phyloP scores from a whole-genome alignment of 1,139 yeast species.

The Nakaseomyces delphensis region DNA sequence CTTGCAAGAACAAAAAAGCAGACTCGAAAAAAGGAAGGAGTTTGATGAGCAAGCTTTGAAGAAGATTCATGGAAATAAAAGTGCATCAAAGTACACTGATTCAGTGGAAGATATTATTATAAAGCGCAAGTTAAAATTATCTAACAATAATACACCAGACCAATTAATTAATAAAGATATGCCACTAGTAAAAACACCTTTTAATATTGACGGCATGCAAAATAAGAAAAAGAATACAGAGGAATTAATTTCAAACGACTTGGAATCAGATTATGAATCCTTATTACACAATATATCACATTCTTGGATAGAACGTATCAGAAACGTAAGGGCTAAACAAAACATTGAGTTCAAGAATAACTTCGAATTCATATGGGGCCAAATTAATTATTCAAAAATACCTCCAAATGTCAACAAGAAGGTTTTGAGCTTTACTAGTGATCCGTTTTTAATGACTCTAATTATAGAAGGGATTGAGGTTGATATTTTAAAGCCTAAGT shows the following conservation, averaged over 20 bases:
- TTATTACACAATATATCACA: constrained; percentile 46
- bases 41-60: constrained; percentile 38
- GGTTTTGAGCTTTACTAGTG: constrained; percentile 48
- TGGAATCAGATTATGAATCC: constrained; percentile 15
- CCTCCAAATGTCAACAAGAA: constrained; percentile 43
- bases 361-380: constrained; percentile 45
- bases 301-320: constrained; percentile 66
- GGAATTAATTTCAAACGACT: constrained; percentile 11
- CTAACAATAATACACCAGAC: constrained; percentile 8
- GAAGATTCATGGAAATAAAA: constrained; percentile 13
- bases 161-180: constrained; percentile 6
- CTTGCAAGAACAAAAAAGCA: constrained; percentile 53
- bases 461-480: constrained; percentile 52
- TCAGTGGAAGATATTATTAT: constrained; percentile 8
- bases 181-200: constrained; percentile 12
- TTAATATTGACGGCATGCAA: constrained; percentile 10
- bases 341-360: constrained; percentile 44
- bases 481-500: constrained; percentile 45
- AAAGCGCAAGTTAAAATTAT: constrained; percentile 8
- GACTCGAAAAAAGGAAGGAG: constrained; percentile 49
- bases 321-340: constrained; percentile 37
- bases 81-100: constrained; percentile 8
- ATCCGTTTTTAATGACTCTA: constrained; percentile 58
- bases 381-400: constrained; percentile 36
- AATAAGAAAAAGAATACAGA: constrained; percentile 6